These are phyloP conservation scores for Sindora glabra DNA, from an alignment of 306 rosid genomes.

Conservation along the genomic window DNA sequence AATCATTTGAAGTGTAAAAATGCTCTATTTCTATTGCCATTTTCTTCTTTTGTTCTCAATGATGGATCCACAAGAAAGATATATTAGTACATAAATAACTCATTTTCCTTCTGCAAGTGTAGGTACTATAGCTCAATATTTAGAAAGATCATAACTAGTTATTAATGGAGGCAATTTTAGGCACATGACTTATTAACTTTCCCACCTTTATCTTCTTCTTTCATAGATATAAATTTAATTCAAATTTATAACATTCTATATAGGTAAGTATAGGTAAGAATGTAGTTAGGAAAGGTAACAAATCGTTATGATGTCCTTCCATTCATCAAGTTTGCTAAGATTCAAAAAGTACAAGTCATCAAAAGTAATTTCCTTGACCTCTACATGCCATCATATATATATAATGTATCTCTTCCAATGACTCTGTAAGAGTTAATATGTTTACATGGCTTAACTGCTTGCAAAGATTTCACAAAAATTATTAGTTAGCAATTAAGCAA, in stretches of 20 bases:
- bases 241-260: neutral
- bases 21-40: too few relatives aligned
- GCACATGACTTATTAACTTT: neutral
- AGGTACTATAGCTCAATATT: too few relatives aligned
- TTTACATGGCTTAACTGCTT: constrained; percentile 91
- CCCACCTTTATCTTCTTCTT: neutral
- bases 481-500: constrained; percentile 17
- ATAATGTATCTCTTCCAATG: constrained; percentile 76
- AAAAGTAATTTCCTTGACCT: constrained; percentile 81
- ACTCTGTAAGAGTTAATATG: constrained; percentile 90
- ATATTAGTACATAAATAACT: too few relatives aligned
- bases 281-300: constrained; percentile 24
- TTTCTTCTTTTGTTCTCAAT: too few relatives aligned
- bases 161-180: neutral
- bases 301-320: constrained; percentile 97
- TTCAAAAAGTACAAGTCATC: too few relatives aligned
- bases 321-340: too few relatives aligned
- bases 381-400: constrained; percentile 98
- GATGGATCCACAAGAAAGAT: neutral
- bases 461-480: constrained; percentile 16
- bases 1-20: too few relatives aligned
- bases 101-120: too few relatives aligned
- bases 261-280: neutral
- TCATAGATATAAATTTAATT: neutral
- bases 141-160: too few relatives aligned